Evolutionary conservation across 129 eudicot genomes (phyloP).

Genomic region (Oenanthe sinensis): DNA sequence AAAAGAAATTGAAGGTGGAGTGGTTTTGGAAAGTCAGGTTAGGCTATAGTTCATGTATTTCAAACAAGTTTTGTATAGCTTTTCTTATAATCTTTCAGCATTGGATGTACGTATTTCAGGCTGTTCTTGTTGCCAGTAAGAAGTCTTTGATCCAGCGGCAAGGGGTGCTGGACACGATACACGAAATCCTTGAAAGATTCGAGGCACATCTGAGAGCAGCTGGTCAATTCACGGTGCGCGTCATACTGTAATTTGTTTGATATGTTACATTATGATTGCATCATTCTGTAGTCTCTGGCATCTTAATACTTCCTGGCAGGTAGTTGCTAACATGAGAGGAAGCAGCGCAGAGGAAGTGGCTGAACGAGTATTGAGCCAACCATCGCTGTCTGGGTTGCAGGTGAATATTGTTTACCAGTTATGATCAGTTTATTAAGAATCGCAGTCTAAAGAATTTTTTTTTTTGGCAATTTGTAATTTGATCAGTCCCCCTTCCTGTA

Average conservation of each 20-base stretch:
- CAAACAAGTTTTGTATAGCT: not conserved
- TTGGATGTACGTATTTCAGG: conserved; percentile 32
- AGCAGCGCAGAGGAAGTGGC: conserved; percentile 84
- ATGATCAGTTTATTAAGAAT: too few relatives aligned
- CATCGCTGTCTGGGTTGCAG: conserved; percentile 85
- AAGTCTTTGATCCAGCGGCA: conserved; percentile 59
- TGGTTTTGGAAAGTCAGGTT: conserved; percentile 85
- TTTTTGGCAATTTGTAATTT: not conserved
- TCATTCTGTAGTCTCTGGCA: not conserved
- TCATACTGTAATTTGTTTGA: conserved; percentile 1
- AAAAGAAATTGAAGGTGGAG: conserved; percentile 91
- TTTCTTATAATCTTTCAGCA: not conserved
- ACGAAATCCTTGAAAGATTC: conserved; percentile 84
- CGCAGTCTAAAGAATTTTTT: too few relatives aligned
- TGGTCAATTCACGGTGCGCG: conserved; percentile 69
- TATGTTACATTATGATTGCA: not conserved
- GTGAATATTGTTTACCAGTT: conserved; percentile 26
- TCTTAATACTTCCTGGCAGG: conserved; percentile 35
- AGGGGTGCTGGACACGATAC: conserved; percentile 74
- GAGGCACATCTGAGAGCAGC: conserved; percentile 87
- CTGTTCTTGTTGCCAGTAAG: conserved; percentile 86
- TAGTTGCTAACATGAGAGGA: conserved; percentile 95
- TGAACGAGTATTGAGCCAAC: conserved; percentile 65
- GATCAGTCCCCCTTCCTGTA: not conserved
- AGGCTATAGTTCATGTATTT: conserved; percentile 1